Base-by-base conservation (phyloP, 352 stramenopile genomes). In the Globisporangium takayamanum region DNA sequence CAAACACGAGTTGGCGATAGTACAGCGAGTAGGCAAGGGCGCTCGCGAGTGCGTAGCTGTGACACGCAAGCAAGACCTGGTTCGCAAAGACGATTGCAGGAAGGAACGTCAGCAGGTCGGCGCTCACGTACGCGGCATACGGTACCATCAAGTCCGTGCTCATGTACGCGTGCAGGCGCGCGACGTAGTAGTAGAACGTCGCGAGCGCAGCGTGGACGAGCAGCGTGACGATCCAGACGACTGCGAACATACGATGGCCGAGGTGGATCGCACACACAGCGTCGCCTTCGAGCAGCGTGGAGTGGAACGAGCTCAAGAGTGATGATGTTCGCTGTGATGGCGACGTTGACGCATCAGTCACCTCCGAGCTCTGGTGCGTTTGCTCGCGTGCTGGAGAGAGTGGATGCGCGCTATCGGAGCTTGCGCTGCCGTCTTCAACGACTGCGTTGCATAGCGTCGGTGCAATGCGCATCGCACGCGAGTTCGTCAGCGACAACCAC, bases 181-280 rank as follows among this genome's bases (percentile, higher is more conserved):
- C 42, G 42, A 59, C 41, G 16, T 52, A 26, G 41, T 44, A 51
- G 53, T 59, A 59, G 42, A 59, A 59, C 26, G 42, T 28, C 14
- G 42, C 53, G 41, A 59, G 53, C 8, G 26, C 18, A 18, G 53
- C 10, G 53, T 59, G 53, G 12, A 51, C 26, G 18, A 44, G n/a
- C 25, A 59, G 7, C 8, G n/a, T 14, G 53, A 51, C 30, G 1
- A 44, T 14, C 42, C 53, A 59, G 53, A 16, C 28, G 3, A 44
- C 0, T 5, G 26, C 18, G 53, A 52, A 59, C 16, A 41, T 11
- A 4, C 18, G 26, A 0, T 4, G 10, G 11, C 16, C 6, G 26
- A 59, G 53, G 2, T 28, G 42, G 26, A 59, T 44, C 53, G 41
- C 53, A 8, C 42, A 51, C 44, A 26, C 18, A 7, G 42, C 5